Evolutionary conservation across 768 basidiomycete species (phyloP).

Genomic region (Russula abietina): DNA sequence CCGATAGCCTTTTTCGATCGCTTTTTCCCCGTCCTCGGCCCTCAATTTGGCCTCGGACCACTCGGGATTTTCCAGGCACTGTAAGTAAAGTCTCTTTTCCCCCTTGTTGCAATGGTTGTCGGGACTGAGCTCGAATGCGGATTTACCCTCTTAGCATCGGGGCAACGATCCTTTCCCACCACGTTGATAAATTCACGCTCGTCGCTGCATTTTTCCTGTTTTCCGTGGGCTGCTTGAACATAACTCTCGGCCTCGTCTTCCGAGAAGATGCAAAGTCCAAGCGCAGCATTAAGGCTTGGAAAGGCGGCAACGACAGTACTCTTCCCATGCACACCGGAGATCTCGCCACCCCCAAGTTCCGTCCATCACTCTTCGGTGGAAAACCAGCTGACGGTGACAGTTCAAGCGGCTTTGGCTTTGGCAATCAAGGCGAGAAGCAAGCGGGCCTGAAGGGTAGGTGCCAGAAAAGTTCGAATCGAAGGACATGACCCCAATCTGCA

Average conservation of each 20-base stretch:
- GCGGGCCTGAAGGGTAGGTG: slow-evolving; percentile 58
- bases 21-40: slow-evolving; percentile 83
- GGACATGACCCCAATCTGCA: not conserved
- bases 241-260: slow-evolving; percentile 76
- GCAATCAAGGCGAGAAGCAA: slow-evolving; percentile 72
- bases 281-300: slow-evolving; percentile 65
- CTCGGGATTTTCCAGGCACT: slow-evolving; percentile 85
- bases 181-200: slow-evolving; percentile 74
- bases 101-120: slow-evolving; percentile 14
- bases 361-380: slow-evolving; percentile 24
- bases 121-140: not conserved
- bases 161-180: slow-evolving; percentile 66
- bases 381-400: slow-evolving; percentile 23
- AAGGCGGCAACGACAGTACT: slow-evolving; percentile 43
- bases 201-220: slow-evolving; percentile 84
- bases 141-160: slow-evolving; percentile 43
- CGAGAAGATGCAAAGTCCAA: slow-evolving; percentile 57
- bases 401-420: slow-evolving; percentile 64
- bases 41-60: slow-evolving; percentile 78
- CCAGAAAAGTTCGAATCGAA: slow-evolving; percentile 16
- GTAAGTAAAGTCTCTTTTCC: slow-evolving; percentile 39
- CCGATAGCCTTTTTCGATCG: slow-evolving; percentile 71
- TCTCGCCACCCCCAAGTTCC: slow-evolving; percentile 35
- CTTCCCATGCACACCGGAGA: slow-evolving; percentile 43
- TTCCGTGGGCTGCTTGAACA: slow-evolving; percentile 76